Percentiles rank a stretch among this genome's conserved stretches.
Evolutionary conservation across 495 filamentous ascomycete species (phyloP).

Genomic region (Mycothermus thermophilus): DNA sequence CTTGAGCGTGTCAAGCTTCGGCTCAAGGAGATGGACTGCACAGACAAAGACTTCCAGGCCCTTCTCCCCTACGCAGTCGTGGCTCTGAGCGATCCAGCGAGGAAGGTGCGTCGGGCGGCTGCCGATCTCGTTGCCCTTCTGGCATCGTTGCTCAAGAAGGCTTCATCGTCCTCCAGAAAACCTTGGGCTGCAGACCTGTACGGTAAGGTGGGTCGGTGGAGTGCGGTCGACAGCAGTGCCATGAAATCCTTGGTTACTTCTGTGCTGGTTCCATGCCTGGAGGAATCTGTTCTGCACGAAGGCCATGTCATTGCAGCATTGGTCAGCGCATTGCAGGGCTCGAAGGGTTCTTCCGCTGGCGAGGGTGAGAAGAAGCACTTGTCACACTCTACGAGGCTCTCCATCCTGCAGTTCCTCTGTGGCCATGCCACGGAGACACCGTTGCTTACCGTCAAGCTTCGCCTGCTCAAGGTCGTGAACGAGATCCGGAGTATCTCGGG

Average conservation of each 20-base stretch:
- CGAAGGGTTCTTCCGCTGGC: slow-evolving; percentile 17
- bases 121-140: slow-evolving; percentile 46
- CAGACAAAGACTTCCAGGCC: slow-evolving; percentile 55
- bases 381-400: slow-evolving; percentile 48
- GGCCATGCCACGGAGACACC: slow-evolving; percentile 58
- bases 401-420: slow-evolving; percentile 60
- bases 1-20: slow-evolving; percentile 43
- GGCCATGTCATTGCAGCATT: slow-evolving; percentile 47
- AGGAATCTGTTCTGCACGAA: slow-evolving; percentile 69
- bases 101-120: slow-evolving; percentile 60
- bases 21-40: slow-evolving; percentile 34
- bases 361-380: slow-evolving; percentile 38
- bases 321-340: slow-evolving; percentile 40
- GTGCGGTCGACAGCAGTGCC: slow-evolving; percentile 46
- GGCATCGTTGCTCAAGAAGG: slow-evolving; percentile 13
- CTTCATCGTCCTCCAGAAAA: slow-evolving; percentile 7
- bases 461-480: slow-evolving; percentile 57
- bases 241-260: slow-evolving; percentile 45
- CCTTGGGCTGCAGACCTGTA: slow-evolving; percentile 32
- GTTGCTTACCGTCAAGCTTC: slow-evolving; percentile 48
- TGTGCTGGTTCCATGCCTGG: slow-evolving; percentile 53
- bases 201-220: slow-evolving; percentile 35
- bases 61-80: slow-evolving; percentile 62
- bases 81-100: slow-evolving; percentile 59
- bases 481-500: slow-evolving; percentile 52